Conservation (phyloP, 768 basidiomycete species). For the Calvatia gigantea region DNA sequence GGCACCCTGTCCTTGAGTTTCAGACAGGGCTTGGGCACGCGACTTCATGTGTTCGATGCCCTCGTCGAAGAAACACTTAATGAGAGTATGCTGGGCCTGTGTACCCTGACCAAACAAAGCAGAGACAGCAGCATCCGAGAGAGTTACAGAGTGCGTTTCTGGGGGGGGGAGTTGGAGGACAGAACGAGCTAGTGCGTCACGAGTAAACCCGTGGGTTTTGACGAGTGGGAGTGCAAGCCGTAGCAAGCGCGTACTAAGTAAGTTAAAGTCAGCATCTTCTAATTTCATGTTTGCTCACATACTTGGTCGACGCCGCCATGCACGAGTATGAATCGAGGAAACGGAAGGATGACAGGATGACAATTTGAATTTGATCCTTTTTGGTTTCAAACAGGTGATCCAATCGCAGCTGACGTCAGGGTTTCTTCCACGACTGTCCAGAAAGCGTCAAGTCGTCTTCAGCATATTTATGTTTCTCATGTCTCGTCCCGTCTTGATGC, state of each 20-base stretch:
- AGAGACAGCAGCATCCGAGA: slow-evolving; percentile 67
- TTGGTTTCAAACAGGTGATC: too few species aligned
- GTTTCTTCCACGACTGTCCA: too few species aligned
- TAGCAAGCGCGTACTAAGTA: slow-evolving; percentile 43
- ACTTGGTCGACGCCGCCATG: background rate
- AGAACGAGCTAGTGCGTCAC: slow-evolving; percentile 62
- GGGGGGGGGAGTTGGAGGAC: slow-evolving; percentile 51
- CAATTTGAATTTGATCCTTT: too few species aligned
- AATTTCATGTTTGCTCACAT: background rate
- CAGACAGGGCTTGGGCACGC: slow-evolving; percentile 7
- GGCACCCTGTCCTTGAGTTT: slow-evolving; percentile 15
- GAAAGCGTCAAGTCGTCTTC: too few species aligned
- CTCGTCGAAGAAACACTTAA: slow-evolving; percentile 73
- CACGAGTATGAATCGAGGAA: background rate
- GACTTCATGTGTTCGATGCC: slow-evolving; percentile 49
- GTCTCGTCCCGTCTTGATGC: too few species aligned
- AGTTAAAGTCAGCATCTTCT: background rate
- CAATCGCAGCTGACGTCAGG: too few species aligned
- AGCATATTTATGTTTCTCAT: too few species aligned
- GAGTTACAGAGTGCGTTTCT: slow-evolving; percentile 48
- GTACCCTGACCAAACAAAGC: slow-evolving; percentile 73
- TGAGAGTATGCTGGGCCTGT: slow-evolving; percentile 57
- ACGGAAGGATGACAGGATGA: background rate
- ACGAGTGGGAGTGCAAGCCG: slow-evolving; percentile 64
- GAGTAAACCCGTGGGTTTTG: slow-evolving; percentile 67